A percentile compares a stretch with the other conserved stretches of the same genome.
Evolutionary conservation across 78 protist species (phyloP).

Genomic region (Dictyostelium firmibasis): DNA sequence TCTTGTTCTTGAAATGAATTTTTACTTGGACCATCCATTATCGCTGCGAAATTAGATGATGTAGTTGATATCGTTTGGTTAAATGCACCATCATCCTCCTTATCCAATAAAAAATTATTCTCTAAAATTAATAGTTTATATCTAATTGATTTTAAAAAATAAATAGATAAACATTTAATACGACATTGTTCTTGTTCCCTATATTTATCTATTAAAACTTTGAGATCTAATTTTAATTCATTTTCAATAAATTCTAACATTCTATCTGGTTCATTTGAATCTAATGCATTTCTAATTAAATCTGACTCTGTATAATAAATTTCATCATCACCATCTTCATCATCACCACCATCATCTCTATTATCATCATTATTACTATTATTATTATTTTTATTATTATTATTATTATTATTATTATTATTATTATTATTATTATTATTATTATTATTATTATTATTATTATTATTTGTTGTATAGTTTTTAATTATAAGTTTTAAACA

Average conservation of each 20-base stretch:
- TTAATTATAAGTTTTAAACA: background rate
- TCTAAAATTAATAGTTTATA: background rate
- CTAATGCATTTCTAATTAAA: background rate
- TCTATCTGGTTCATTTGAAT: background rate
- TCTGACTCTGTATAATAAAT: background rate
- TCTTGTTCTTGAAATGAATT: background rate
- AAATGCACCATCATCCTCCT: background rate
- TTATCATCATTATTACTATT: too few relatives aligned
- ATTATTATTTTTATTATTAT: too few relatives aligned
- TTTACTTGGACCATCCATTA: background rate
- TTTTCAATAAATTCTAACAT: background rate
- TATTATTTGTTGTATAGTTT: background rate
- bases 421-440: too few relatives aligned
- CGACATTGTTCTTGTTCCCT: background rate
- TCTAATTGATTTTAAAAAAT: background rate
- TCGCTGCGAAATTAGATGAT: background rate
- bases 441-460: too few relatives aligned
- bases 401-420: too few relatives aligned
- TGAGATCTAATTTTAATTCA: background rate
- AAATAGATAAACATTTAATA: background rate
- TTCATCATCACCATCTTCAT: too few relatives aligned
- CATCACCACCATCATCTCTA: too few relatives aligned
- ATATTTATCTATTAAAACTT: background rate
- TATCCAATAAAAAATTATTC: background rate
- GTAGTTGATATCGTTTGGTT: background rate